Evolutionary conservation across 495 filamentous ascomycete genomes (phyloP), one percentile per base, ranked within the genome.

Genomic region (Aspergillus heteromorphus): DNA sequence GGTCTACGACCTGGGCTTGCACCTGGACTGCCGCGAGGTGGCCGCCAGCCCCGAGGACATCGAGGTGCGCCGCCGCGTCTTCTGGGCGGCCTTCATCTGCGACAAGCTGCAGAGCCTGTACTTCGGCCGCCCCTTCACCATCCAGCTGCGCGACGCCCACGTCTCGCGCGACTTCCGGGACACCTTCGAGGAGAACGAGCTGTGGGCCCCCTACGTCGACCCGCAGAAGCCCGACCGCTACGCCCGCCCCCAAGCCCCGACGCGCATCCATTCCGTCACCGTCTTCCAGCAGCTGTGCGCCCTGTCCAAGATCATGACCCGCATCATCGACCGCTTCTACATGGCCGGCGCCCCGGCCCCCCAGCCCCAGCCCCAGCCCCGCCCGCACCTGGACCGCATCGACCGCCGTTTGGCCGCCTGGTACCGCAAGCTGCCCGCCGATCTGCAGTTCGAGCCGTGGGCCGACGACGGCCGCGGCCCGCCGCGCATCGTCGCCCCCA

Each of bases 81-180:
- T 68, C 54, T 75, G 72, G 72, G 69, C 67, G 6, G 71, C 71
- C 1, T 72, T 71, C 48, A 60, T 73, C 10, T 54, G 54, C 13
- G 72, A 75, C 25, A 71, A 70, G 36, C 38, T 69, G 6, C 72
- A 75, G 51, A 59, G 53, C 18, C 57, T 75, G 4, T 71, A 73
- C 18, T 59, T 68, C 8, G 70, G 68, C 0, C 56, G 69, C 0
- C 70, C 67, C 8, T 14, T 50, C 4, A 45, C 17, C 2, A 49
- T 70, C 17, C 38, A 49, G 18, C 19, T 54, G 6, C 17, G 21
- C 3, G 65, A 70, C 10, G 34, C 51, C 14, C 52, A 58, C 4
- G 58, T 67, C 0, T 52, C 62, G 17, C 36, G 38, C 18, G 29
- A 51, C 3, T 59, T 70, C 6, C 7, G 62, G 9, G 69, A 72